These are phyloP conservation scores for Nymphaea thermarum DNA, from an alignment of 164 flowering plant genomes.

Conservation along the genomic window DNA sequence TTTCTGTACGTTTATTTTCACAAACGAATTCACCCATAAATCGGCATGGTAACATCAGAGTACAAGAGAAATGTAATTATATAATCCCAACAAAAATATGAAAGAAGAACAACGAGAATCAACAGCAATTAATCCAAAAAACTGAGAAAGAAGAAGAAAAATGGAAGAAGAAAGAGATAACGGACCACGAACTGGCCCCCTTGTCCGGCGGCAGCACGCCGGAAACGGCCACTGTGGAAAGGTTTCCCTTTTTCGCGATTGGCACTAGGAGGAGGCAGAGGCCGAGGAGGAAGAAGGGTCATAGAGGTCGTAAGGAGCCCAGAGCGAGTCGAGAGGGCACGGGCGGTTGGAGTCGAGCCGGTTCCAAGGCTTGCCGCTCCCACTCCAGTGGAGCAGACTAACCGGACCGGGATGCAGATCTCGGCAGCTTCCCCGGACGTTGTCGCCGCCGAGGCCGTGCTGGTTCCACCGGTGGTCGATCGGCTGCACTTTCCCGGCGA, in stretches of 20 bases:
- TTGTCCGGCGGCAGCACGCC: neutral
- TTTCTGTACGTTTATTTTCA: neutral
- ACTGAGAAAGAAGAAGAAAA: neutral
- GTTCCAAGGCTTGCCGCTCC: conserved; percentile 94
- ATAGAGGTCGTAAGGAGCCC: conserved; percentile 87
- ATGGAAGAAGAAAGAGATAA: neutral
- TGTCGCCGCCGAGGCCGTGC: conserved; percentile 94
- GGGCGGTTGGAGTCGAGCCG: conserved; percentile 59
- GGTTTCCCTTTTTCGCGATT: neutral
- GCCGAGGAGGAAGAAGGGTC: conserved; percentile 19
- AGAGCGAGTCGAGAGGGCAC: conserved; percentile 75
- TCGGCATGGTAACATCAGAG: neutral
- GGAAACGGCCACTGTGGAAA: neutral
- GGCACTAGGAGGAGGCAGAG: neutral
- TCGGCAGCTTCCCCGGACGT: conserved; percentile 82
- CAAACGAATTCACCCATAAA: neutral
- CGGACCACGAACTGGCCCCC: neutral
- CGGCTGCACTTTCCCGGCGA: conserved; percentile 90
- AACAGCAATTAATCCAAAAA: neutral
- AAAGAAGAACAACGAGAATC: neutral
- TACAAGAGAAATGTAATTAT: neutral
- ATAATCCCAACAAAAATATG: neutral
- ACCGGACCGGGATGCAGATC: conserved; percentile 89
- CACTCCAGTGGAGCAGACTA: conserved; percentile 91
- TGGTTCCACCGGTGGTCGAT: conserved; percentile 98